phyloP scores from a whole-genome alignment of 139 green algal species.

The Ettlia oleoabundans region DNA sequence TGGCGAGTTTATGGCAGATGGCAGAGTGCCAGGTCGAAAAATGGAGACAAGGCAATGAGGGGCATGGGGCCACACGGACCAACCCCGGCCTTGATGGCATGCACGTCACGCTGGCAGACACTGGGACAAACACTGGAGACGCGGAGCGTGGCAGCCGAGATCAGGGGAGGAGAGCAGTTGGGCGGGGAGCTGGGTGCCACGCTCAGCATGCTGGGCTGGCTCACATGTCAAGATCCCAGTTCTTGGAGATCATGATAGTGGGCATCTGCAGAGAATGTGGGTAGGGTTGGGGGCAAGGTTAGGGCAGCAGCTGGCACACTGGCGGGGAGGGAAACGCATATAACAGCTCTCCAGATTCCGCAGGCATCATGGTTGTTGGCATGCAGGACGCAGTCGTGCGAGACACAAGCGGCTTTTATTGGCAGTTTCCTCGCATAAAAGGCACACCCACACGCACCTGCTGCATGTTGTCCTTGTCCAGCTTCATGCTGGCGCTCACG shows the following conservation, averaged over 20 bases:
- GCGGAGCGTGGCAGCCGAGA: not conserved
- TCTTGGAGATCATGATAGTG: conserved; percentile 40
- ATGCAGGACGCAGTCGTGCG: no score
- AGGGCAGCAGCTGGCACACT: not conserved
- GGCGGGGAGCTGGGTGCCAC: not conserved
- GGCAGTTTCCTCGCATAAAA: not conserved
- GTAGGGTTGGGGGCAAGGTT: not conserved
- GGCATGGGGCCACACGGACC: not conserved
- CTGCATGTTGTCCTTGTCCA: conserved; percentile 44
- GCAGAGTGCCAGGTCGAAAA: not conserved
- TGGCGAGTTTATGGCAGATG: not conserved
- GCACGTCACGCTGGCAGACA: not conserved
- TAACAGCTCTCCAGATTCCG: no score
- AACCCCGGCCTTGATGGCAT: not conserved
- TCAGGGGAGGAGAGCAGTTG: not conserved
- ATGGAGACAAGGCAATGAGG: not conserved
- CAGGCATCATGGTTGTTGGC: no score
- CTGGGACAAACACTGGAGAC: not conserved
- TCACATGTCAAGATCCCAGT: conserved; percentile 40
- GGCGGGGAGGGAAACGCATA: not conserved
- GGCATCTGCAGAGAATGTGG: conserved; percentile 26
- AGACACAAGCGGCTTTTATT: no score
- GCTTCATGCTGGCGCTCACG: conserved; percentile 32
- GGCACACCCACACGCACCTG: conserved; percentile 15
- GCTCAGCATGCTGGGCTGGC: not conserved